A percentile compares a stretch with the other conserved stretches of the same genome.
phyloP scores from a whole-genome alignment of 192 early-diverging fungal species.

The Coemansia sp. region DNA sequence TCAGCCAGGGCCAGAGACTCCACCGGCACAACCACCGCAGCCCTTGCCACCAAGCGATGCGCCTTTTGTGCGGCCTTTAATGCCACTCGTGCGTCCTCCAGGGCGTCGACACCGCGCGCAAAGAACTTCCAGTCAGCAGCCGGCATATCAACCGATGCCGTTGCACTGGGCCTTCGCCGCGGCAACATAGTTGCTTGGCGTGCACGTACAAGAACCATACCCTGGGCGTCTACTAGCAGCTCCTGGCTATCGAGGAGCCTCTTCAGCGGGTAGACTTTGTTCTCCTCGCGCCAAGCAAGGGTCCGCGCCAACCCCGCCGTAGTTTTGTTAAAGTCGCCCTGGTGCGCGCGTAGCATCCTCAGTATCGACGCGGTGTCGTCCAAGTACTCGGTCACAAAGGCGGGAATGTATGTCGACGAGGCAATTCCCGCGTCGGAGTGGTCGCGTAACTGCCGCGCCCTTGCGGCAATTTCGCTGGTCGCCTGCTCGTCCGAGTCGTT shows the following conservation, averaged over 20 bases:
- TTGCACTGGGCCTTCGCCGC: constrained; percentile 1
- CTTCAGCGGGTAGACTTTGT: constrained; percentile 38
- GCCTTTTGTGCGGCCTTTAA: constrained; percentile 19
- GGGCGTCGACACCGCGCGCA: constrained; percentile 21
- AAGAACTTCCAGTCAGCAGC: constrained; percentile 12
- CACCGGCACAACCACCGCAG: constrained; percentile 31
- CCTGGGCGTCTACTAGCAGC: constrained; percentile 18
- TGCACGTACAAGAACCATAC: constrained; percentile 28
- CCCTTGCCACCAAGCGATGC: constrained; percentile 1
- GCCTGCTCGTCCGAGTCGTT: neutral
- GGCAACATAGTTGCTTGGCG: constrained; percentile 20
- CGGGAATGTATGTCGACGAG: constrained; percentile 30
- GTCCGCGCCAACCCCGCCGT: constrained; percentile 11
- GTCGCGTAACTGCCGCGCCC: constrained; percentile 8
- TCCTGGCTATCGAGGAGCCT: neutral
- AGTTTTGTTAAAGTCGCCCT: constrained; percentile 9
- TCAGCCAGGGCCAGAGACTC: constrained; percentile 41
- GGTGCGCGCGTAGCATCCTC: constrained; percentile 20
- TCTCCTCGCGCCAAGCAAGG: constrained; percentile 34
- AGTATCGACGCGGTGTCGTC: constrained; percentile 24
- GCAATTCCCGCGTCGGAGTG: neutral
- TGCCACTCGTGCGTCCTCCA: constrained; percentile 45
- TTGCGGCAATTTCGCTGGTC: constrained; percentile 4
- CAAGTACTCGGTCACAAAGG: constrained; percentile 36
- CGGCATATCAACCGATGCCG: neutral